Percentiles rank a stretch among this genome's conserved stretches.
These are phyloP conservation scores for Cyberlindnera saturnus DNA, from an alignment of 805 yeast genomes.

Conservation along the genomic window DNA sequence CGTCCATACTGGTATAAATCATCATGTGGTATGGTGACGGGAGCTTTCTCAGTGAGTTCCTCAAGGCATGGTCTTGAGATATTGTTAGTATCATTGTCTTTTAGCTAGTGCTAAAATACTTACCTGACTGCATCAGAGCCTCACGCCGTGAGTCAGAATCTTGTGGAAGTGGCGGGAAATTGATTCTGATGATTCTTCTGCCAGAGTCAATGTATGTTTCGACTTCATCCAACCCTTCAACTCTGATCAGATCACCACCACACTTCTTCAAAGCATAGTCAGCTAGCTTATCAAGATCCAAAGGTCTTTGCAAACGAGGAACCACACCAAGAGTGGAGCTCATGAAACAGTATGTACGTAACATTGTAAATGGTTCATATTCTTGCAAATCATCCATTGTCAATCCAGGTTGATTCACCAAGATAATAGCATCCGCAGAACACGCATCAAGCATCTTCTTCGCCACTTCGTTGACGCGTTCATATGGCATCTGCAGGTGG, in stretches of 20 bases:
- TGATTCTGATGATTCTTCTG: conserved; percentile 55
- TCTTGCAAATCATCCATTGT: conserved; percentile 40
- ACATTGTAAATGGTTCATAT: conserved; percentile 36
- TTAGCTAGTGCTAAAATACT: conserved; percentile 11
- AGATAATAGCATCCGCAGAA: conserved; percentile 48
- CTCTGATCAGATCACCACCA: conserved; percentile 39
- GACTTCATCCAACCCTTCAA: conserved; percentile 40
- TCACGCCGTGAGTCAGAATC: conserved; percentile 25
- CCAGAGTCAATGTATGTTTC: conserved; percentile 56
- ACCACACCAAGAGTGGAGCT: conserved; percentile 59
- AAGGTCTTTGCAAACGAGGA: conserved; percentile 38
- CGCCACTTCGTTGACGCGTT: conserved; percentile 25
- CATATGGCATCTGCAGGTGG: conserved; percentile 20
- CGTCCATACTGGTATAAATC: conserved; percentile 42
- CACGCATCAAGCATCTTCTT: conserved; percentile 34
- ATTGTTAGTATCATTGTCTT: conserved; percentile 7
- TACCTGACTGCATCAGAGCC: conserved; percentile 37
- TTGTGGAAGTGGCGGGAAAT: conserved; percentile 45
- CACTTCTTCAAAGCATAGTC: conserved; percentile 42
- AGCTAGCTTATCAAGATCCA: conserved; percentile 39
- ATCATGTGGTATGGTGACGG: conserved; percentile 73
- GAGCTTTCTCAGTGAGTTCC: conserved; percentile 53
- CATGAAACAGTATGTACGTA: conserved; percentile 44
- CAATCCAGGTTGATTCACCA: conserved; percentile 51
- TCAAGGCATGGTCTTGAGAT: conserved; percentile 30